Base-by-base conservation (phyloP, 164 flowering plant genomes). In the Kalanchoe fedtschenkoi region DNA sequence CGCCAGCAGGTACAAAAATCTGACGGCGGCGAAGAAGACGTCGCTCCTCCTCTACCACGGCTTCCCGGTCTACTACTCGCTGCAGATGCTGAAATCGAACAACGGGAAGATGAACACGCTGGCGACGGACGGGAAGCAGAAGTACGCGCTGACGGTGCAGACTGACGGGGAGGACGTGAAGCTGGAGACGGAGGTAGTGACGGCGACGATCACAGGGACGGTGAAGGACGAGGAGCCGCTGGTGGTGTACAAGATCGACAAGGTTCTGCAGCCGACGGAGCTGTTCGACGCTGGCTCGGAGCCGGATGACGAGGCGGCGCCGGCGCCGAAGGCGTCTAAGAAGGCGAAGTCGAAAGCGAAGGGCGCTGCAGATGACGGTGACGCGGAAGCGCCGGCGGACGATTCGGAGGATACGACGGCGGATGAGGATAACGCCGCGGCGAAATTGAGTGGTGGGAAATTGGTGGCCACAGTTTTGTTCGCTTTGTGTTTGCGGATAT, bases 51-150 rank as follows among this genome's bases (percentile, higher is more conserved):
- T 58, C 24, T 58, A 58, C 41, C 61, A 58, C 29, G 61, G 61
- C 14, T 19, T 58, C 34, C 61, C 61, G 21, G 61, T 58, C 28
- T 58, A 58, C 42, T 37, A 58, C 28, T 58, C 61, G 3, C 26
- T 58, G 16, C 61, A 58, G 41, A 58, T 58, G 61, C 38, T 58
- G 41, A 58, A 58, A 37, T 32, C 61, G 15, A 58, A 32, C 41
- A 58, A 58, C 42, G 61, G 61, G 6, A 37, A 33, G 16, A 32
- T 58, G 61, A 58, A 58, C 28, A 58, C 61, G 3, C 74, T 89
- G 0, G 73, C 85, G 0, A 58, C 61, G 15, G 61, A 58, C 61
- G 61, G 61, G 5, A 37, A 34, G 24, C 38, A 37, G 26, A 58
- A 58, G 61, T 58, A 58, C 61, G 15, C 38, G 4, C 41, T 58